Conservation (phyloP, 1,139 yeast genomes). For the Diutina mesorugosa region DNA sequence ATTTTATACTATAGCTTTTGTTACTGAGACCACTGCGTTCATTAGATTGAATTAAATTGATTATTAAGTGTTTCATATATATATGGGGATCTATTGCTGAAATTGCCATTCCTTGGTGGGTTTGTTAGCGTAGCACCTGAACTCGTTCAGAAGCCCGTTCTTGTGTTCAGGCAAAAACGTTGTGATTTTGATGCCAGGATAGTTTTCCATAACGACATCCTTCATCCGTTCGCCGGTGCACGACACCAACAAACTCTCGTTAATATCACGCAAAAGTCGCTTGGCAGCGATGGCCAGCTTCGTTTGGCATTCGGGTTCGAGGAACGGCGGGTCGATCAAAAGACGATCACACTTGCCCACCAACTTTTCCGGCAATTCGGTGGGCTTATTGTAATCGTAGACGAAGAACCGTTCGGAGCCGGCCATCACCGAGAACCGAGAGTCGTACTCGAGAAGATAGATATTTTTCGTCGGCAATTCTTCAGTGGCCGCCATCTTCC, state of each 20-base stretch:
- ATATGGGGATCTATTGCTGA: neutral
- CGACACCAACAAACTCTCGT: constrained; percentile 34
- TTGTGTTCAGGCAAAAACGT: constrained; percentile 68
- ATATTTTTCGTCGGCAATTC: constrained; percentile 54
- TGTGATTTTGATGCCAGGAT: constrained; percentile 55
- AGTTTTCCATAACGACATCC: constrained; percentile 40
- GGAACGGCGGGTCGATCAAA: constrained; percentile 82
- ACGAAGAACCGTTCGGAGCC: constrained; percentile 52
- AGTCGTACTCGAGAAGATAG: constrained; percentile 68
- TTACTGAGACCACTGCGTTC: neutral
- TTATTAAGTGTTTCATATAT: neutral
- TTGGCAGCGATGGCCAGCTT: constrained; percentile 64
- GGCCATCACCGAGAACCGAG: constrained; percentile 60
- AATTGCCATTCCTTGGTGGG: neutral
- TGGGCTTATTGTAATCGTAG: constrained; percentile 67
- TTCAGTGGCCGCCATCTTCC: constrained; percentile 28
- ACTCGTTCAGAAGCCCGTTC: constrained; percentile 79
- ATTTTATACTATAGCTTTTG: too few species aligned
- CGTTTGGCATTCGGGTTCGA: constrained; percentile 69
- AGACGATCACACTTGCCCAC: constrained; percentile 56
- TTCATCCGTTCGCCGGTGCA: constrained; percentile 89
- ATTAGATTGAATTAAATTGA: neutral
- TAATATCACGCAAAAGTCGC: constrained; percentile 32
- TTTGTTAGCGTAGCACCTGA: constrained; percentile 56
- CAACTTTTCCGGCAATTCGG: constrained; percentile 43